Base-by-base conservation (phyloP, 2,329 filamentous ascomycete species). In the Sarocladium strictum region DNA sequence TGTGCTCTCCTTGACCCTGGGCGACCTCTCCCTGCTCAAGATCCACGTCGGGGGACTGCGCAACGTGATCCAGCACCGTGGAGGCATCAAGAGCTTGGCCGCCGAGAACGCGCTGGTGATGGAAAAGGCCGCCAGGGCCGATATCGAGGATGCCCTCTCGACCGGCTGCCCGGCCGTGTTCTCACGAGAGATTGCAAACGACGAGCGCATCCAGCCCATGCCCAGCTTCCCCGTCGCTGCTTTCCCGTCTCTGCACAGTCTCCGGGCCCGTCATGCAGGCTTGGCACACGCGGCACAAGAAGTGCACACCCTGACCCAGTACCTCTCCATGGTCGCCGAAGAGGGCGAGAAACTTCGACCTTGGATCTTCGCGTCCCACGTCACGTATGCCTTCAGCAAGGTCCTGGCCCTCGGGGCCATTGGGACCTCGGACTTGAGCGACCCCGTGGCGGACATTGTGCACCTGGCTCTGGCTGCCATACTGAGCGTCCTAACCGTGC, bases 1-100 rank as follows among this genome's bases (percentile, higher is more conserved):
- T 5, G 47, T 68, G 58, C 63, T 65, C 26, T 62, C 62, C 38
- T 60, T 62, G 7, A 40, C 63, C 1, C 59, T 60, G 19, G 59
- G 59, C 45, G 54, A 62, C 26, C 59, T 62, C 21, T 19, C n/a
- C 2, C 54, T 61, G 17, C 61, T 60, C 7, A 56, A 64, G 3
- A 53, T 68, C 14, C 67, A 70, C 53, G 57, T 69, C 21, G 53
- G 63, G 15, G 67, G 67, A 1, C 56, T 68, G 15, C 57, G 60
- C 53, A 60, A 56, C 14, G 65, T 70, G 55, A 55, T 68, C 21
- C 56, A 63, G 21, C 33, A 68, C 27, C 63, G 66, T 10, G 67
- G 67, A n/a, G 67, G 67, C 0, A 59, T 67, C 5, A 32, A 32
- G 9, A 17, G 50, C 1, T 56, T 69, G 11, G 23, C 21, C 10